Evolutionary conservation across 2,329 filamentous ascomycete species (phyloP).

Genomic region (Leptodontidium sp.): DNA sequence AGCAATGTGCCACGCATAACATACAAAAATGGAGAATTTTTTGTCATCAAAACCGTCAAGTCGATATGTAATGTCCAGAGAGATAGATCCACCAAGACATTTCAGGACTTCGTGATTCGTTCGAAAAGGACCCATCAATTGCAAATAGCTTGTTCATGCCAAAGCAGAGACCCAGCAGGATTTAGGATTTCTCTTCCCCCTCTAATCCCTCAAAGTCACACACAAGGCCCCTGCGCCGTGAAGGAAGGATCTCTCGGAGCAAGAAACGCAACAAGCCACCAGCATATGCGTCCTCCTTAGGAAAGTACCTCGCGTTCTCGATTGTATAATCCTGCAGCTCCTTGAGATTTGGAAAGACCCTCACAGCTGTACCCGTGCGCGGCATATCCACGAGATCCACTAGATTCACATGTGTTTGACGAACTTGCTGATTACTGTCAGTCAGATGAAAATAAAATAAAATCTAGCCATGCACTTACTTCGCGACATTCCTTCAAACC

Average conservation of each 20-base stretch:
- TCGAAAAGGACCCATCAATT: too few species aligned
- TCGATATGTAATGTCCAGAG: too few species aligned
- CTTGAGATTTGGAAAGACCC: slow-evolving; percentile 33
- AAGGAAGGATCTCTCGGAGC: slow-evolving; percentile 37
- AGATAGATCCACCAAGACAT: background rate
- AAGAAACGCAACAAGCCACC: slow-evolving; percentile 40
- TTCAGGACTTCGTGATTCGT: too few species aligned
- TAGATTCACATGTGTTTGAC: slow-evolving; percentile 39
- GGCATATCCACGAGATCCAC: slow-evolving; percentile 37
- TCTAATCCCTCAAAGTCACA: too few species aligned
- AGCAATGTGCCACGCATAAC: too few species aligned
- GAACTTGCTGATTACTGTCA: slow-evolving; percentile 30
- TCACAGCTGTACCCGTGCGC: slow-evolving; percentile 33
- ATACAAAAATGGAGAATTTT: too few species aligned
- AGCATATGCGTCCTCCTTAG: slow-evolving; percentile 38
- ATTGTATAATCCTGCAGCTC: slow-evolving; percentile 32
- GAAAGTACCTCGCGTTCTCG: slow-evolving; percentile 35
- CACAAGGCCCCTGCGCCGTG: background rate
- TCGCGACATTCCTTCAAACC: slow-evolving; percentile 32
- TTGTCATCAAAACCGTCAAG: too few species aligned
- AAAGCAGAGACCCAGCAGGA: too few species aligned
- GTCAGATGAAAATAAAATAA: slow-evolving; percentile 5
- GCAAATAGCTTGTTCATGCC: too few species aligned
- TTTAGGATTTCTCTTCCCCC: too few species aligned
- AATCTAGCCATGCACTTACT: slow-evolving; percentile 19